Conservation (phyloP, 768 basidiomycete species). For the Trametes coccinea region DNA sequence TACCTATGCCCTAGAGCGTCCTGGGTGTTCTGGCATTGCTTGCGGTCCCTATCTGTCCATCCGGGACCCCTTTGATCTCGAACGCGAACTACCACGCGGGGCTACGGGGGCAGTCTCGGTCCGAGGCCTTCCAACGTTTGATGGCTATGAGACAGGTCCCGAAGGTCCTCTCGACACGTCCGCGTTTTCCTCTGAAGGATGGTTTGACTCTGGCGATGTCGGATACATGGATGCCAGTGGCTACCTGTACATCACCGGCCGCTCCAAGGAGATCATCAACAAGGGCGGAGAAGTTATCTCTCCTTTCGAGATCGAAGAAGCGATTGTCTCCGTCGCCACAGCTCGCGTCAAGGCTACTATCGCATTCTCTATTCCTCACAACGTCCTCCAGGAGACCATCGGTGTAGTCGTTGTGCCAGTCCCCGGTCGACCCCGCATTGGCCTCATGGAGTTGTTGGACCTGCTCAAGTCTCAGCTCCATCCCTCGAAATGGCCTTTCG, state of each 20-base stretch:
- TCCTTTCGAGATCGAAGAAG: slow-evolving; percentile 63
- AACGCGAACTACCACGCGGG: slow-evolving; percentile 40
- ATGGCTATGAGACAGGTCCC: slow-evolving; percentile 50
- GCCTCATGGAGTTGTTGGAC: slow-evolving; percentile 45
- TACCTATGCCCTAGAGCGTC: slow-evolving; percentile 47
- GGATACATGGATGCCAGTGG: slow-evolving; percentile 51
- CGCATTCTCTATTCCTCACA: slow-evolving; percentile 49
- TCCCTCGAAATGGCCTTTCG: slow-evolving; percentile 52
- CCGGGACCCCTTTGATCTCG: slow-evolving; percentile 39
- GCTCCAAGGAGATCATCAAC: slow-evolving; percentile 62
- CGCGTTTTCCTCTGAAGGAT: slow-evolving; percentile 49
- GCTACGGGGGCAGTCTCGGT: slow-evolving; percentile 54
- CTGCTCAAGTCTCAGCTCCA: slow-evolving; percentile 46
- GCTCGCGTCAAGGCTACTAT: slow-evolving; percentile 43
- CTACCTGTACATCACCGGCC: slow-evolving; percentile 53
- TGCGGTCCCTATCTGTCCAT: slow-evolving; percentile 51
- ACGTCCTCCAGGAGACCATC: slow-evolving; percentile 49
- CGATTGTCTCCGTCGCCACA: slow-evolving; percentile 45
- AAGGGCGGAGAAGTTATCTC: slow-evolving; percentile 63
- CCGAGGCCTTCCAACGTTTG: slow-evolving; percentile 54
- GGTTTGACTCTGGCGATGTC: slow-evolving; percentile 55
- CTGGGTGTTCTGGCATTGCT: slow-evolving; percentile 49
- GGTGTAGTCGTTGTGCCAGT: slow-evolving; percentile 45
- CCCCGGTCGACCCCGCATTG: slow-evolving; percentile 38
- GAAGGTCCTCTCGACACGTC: slow-evolving; percentile 46